Evolutionary conservation across 140 eudicot species (phyloP).

Genomic region (Oenanthe javanica): DNA sequence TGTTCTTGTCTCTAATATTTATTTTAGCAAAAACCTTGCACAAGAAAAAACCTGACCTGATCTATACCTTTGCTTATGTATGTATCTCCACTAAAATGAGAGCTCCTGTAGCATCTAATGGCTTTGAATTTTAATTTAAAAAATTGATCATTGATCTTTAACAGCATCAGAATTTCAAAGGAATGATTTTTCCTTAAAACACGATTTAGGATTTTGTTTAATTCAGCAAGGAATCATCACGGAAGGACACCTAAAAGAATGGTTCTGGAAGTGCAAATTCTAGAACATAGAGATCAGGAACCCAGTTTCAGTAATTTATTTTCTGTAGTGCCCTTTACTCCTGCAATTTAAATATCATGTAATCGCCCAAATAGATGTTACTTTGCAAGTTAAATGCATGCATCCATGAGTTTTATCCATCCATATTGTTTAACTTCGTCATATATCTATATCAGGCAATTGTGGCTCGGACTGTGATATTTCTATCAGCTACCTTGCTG

Average conservation of each 20-base stretch:
- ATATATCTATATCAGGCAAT: slow-evolving; percentile 42
- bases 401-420: not conserved
- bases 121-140: not conserved
- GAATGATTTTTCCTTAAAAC: not conserved
- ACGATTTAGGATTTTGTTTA: not conserved
- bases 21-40: not conserved
- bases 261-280: not conserved
- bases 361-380: not conserved
- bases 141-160: not conserved
- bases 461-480: slow-evolving; percentile 44
- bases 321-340: not conserved
- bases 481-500: slow-evolving; percentile 38
- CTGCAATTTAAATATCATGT: not conserved
- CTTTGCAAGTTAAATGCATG: not conserved
- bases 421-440: not conserved
- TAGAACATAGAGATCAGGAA: not conserved
- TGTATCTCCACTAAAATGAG: not conserved
- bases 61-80: not conserved
- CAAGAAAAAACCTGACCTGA: not conserved
- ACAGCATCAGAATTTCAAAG: not conserved
- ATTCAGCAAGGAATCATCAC: no score
- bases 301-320: not conserved
- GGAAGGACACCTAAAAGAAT: not conserved
- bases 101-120: not conserved
- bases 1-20: not conserved